Conservation (phyloP, 2,329 filamentous ascomycete genomes). For the Arthrobotrys entomopaga region DNA sequence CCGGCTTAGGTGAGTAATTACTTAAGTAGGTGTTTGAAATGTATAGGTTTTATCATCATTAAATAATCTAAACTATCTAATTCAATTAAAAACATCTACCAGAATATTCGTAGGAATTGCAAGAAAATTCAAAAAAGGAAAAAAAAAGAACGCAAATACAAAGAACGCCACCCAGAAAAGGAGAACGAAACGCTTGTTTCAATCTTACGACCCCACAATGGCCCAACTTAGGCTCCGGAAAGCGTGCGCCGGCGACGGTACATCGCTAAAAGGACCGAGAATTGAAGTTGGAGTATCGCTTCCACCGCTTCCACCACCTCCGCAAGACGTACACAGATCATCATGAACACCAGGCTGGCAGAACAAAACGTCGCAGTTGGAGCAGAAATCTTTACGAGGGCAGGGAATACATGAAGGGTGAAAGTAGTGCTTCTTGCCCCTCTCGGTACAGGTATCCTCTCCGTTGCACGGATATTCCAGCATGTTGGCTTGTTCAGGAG, state of each 20-base stretch:
- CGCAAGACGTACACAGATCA: not conserved
- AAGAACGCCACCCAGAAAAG: not conserved
- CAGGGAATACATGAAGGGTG: constrained; percentile 8
- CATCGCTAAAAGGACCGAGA: too few relatives aligned
- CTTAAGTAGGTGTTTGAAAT: constrained; percentile 22
- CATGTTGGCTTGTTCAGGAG: constrained; percentile 8
- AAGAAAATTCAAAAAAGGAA: too few relatives aligned
- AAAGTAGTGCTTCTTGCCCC: constrained; percentile 6
- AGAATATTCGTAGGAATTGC: too few relatives aligned
- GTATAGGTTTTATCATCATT: constrained; percentile 35
- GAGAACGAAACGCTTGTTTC: not conserved
- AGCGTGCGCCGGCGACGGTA: too few relatives aligned
- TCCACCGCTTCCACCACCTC: too few relatives aligned
- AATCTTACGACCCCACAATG: too few relatives aligned
- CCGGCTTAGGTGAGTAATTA: too few relatives aligned
- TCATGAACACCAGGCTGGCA: not conserved
- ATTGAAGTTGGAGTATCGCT: too few relatives aligned
- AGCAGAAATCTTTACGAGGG: constrained; percentile 5
- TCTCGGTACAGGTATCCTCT: not conserved
- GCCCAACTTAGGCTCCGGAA: too few relatives aligned
- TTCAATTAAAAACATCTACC: not conserved
- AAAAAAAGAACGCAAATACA: too few relatives aligned
- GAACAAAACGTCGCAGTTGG: not conserved
- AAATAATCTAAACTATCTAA: not conserved
- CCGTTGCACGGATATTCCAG: constrained; percentile 8